Conservation (phyloP, 1,139 yeast species). For the Candida neerlandica region DNA sequence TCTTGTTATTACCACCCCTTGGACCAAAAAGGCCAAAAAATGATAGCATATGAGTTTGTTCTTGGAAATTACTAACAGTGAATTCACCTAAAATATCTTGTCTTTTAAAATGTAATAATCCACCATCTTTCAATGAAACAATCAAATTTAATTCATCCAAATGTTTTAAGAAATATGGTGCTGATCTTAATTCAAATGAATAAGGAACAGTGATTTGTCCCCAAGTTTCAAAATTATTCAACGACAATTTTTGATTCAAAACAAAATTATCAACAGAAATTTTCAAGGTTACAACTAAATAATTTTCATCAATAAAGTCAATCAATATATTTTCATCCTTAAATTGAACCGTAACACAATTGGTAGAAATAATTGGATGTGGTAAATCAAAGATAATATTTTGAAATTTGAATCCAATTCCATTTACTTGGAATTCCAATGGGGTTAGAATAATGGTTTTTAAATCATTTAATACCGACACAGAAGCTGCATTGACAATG, state of each 20-base stretch:
- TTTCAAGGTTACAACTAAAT: conserved; percentile 36
- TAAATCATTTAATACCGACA: conserved; percentile 33
- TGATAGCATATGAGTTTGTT: conserved; percentile 46
- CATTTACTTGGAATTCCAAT: conserved; percentile 23
- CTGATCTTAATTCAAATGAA: conserved; percentile 65
- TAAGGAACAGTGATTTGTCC: conserved; percentile 69
- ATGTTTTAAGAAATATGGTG: conserved; percentile 58
- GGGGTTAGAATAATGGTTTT: conserved; percentile 37
- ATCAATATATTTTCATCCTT: conserved; percentile 22
- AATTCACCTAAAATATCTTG: conserved; percentile 37
- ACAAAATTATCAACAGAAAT: conserved; percentile 36
- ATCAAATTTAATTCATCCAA: conserved; percentile 47
- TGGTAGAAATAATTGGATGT: conserved; percentile 30
- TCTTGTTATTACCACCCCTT: conserved; percentile 20
- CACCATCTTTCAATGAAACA: conserved; percentile 73
- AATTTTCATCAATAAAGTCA: conserved; percentile 32
- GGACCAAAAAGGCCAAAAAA: conserved; percentile 32
- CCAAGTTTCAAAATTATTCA: conserved; percentile 50
- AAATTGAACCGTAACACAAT: conserved; percentile 25
- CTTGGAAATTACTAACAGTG: conserved; percentile 56
- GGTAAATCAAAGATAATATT: conserved; percentile 35
- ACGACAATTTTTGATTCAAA: conserved; percentile 21
- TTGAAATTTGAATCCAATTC: conserved; percentile 30
- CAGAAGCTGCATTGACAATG: conserved; percentile 28
- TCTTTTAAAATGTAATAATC: conserved; percentile 56